Evolutionary conservation across 1,139 yeast species (phyloP).

Genomic region (Pichia sp.): DNA sequence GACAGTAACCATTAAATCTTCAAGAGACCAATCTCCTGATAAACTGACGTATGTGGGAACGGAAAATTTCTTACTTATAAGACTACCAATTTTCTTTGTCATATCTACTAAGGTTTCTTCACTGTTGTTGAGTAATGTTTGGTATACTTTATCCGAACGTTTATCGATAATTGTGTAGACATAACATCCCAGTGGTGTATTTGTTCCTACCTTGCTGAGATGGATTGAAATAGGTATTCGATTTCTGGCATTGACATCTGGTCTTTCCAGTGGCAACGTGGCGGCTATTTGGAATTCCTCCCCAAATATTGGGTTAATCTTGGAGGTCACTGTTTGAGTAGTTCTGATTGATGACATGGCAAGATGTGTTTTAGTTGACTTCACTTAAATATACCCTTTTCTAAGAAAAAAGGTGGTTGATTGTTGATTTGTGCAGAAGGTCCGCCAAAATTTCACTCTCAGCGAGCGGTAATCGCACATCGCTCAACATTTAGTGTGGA

Average conservation of each 20-base stretch:
- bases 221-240: constrained; percentile 35
- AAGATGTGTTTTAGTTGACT: no score
- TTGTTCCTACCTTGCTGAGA: constrained; percentile 31
- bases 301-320: constrained; percentile 32
- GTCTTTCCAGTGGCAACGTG: constrained; percentile 28
- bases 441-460: no score
- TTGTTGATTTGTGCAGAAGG: no score
- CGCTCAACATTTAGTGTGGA: no score
- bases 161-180: constrained; percentile 34
- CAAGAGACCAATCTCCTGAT: constrained; percentile 32
- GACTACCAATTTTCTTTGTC: constrained; percentile 35
- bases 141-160: constrained; percentile 26
- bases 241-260: constrained; percentile 23
- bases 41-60: constrained; percentile 38
- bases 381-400: no score
- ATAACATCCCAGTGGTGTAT: constrained; percentile 34
- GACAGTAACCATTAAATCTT: constrained; percentile 28
- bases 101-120: constrained; percentile 36
- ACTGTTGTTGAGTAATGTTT: constrained; percentile 37
- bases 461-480: no score
- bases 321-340: constrained; percentile 21
- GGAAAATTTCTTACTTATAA: constrained; percentile 35
- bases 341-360: constrained; percentile 3
- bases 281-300: constrained; percentile 33
- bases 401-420: no score